Percentiles rank a stretch among this genome's conserved stretches.
Conservation (phyloP, 768 basidiomycete genomes). For the Kwoniella mangroviensis region DNA sequence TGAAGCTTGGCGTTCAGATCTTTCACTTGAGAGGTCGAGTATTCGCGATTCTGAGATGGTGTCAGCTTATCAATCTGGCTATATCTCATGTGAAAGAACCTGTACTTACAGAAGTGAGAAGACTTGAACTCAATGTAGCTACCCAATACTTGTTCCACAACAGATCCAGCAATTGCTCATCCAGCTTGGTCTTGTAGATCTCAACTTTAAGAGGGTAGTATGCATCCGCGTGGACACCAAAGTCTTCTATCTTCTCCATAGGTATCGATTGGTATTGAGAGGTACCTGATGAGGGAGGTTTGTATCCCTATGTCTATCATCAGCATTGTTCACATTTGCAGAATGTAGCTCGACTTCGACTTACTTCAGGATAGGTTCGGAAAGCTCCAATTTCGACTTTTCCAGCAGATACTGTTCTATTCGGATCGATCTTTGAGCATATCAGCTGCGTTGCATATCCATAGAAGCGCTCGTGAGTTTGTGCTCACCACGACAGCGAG, state of each 20-base stretch:
- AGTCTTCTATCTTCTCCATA: conserved; percentile 95
- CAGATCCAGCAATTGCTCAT: conserved; percentile 82
- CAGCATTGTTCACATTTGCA: neutral
- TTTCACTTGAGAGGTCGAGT: conserved; percentile 85
- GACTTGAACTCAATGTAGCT: conserved; percentile 90
- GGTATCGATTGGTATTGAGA: conserved; percentile 97
- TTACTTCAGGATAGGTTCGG: conserved; percentile 84
- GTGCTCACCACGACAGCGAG: conserved; percentile 86
- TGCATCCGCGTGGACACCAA: conserved; percentile 95
- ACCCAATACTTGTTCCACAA: conserved; percentile 99
- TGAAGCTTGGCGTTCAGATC: conserved; percentile 87
- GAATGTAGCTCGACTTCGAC: conserved; percentile 42
- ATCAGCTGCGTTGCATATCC: conserved; percentile 8
- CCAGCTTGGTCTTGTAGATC: conserved; percentile 89
- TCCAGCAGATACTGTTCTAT: conserved; percentile 96
- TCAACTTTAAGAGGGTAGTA: conserved; percentile 95
- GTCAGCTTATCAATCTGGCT: neutral
- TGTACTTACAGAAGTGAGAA: conserved; percentile 76
- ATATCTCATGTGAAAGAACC: neutral
- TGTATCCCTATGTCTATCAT: conserved; percentile 67
- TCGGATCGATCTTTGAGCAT: conserved; percentile 81
- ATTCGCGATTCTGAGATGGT: conserved; percentile 77
- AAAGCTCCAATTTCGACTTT: conserved; percentile 99
- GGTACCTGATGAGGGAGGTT: conserved; percentile 68
- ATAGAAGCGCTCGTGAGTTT: neutral